Base-by-base conservation (phyloP, 2,329 filamentous ascomycete species). In the Phaeomoniella chlamydospora region DNA sequence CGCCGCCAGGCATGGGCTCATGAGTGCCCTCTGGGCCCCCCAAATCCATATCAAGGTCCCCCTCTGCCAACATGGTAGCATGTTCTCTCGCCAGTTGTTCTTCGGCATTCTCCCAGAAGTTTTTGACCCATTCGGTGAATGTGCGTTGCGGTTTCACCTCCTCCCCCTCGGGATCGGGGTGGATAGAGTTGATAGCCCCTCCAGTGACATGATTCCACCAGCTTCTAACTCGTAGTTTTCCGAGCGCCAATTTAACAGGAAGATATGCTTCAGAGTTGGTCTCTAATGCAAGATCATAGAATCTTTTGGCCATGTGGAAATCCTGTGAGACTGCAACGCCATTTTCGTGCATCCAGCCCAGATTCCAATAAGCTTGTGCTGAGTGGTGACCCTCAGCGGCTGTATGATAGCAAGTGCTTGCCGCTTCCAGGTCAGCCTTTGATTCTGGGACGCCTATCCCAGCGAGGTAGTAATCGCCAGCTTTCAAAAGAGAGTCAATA, bases 321-420 rank as follows among this genome's bases (percentile, higher is more conserved):
- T 98, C 90, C 54, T 98, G 90, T 37, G 82, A 80, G 14, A 96
- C 72, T 2, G 87, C 85, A 34, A 96, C 69, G 5, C 90, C 90
- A 50, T 96, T 94, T 59, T 98, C 90, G 51, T 98, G 86, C 88
- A 98, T 96, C 90, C 90, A 98, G 4, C 90, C 92, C 11, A 98
- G 67, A 49, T 98, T 96, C 73, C 86, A 98, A 39, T 94, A 74
- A 11, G 92, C 90, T 58, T 98, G 92, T 2, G 88, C 90, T 47
- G 85, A 93, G 51, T 86, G 80, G 46, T 88, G 77, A 40, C 82
- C 86, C 52, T 98, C 90, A 0, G 87, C 87, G 2, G 90, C 90
- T 3, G 84, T 82, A 36, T 82, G 80, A 50, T 98, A 98, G 62
- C 90, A 98, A 31, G 81, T 77, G 0, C 87, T 86, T 4, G 92